These are phyloP conservation scores for Teratosphaeria nubilosa DNA, from an alignment of 2,329 filamentous ascomycete species.

Conservation along the genomic window DNA sequence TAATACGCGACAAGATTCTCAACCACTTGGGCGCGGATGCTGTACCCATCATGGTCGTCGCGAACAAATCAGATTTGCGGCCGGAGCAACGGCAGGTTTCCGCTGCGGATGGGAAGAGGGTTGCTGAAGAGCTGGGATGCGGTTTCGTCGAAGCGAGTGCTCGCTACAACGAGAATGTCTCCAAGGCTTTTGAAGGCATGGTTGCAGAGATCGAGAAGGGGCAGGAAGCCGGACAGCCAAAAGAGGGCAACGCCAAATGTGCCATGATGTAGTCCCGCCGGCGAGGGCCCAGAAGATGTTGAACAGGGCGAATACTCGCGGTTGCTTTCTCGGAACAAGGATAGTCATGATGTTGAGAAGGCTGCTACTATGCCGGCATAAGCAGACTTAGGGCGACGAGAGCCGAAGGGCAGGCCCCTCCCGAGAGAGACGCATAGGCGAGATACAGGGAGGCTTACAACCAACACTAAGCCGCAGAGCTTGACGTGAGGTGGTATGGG, in stretches of 20 bases:
- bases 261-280: constrained; percentile 57
- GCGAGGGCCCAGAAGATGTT: neutral
- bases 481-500: neutral
- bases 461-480: neutral
- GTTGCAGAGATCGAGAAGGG: constrained; percentile 86
- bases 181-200: constrained; percentile 85
- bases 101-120: constrained; percentile 70
- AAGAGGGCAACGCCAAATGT: constrained; percentile 72
- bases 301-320: neutral
- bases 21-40: constrained; percentile 89
- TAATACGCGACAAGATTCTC: constrained; percentile 93
- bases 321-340: neutral
- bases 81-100: constrained; percentile 89
- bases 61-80: constrained; percentile 91
- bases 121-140: constrained; percentile 80
- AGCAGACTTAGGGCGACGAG: neutral
- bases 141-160: constrained; percentile 93
- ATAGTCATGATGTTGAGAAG: neutral
- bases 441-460: neutral
- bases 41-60: constrained; percentile 88
- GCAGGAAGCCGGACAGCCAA: constrained; percentile 77
- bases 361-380: neutral
- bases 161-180: constrained; percentile 87
- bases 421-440: neutral
- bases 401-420: neutral